Base-by-base conservation (phyloP, 257 asterid species). In the Solanum lycopersicoides region DNA sequence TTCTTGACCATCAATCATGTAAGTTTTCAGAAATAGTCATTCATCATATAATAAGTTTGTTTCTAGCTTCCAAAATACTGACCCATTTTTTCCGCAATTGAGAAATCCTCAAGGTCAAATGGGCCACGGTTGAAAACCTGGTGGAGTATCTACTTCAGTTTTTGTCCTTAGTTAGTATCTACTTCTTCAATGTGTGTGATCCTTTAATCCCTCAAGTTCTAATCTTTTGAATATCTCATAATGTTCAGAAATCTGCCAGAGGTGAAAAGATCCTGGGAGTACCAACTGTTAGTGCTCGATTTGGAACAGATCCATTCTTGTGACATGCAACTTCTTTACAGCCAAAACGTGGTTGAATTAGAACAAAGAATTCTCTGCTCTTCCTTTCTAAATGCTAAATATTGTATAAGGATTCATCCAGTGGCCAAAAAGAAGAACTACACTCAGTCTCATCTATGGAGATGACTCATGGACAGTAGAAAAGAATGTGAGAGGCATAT, bases 241-340 rank as follows among this genome's bases (percentile, higher is more conserved):
- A 53, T 20, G 30, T 82, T 20, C 93, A 95, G 99, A 93, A 95
- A 97, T 89, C 91, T 97, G 91, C 99, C 98, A 1, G 98, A 95
- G 92, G 98, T 94, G 79, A 93, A 93, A 87, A 95, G 91, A 88
- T 92, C 89, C 94, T 95, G 14, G 95, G 94, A 84, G 89, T 97
- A 32, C 99, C 99, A 86, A 92, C 95, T 92, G 98, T 95, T 90
- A 94, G 98, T 89, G 98, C 99, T 18, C 95, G 98, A 86, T 95
- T 97, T 89, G 99, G 99, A 92, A 97, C 98, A 82, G 90, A 94
- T 13, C 99, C 98, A 10, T 94, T 95, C 89, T 93, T 97, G 90
- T 95, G 99, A 53, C 60, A 6, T 16, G 7, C 60, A 53, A 53
- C 60, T 53, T 3, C 23, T 50, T 50, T 50, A 53, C 60, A 16